Evolutionary conservation across 148 eudicot genomes (phyloP).

Genomic region (Nepenthes mirabilis): DNA sequence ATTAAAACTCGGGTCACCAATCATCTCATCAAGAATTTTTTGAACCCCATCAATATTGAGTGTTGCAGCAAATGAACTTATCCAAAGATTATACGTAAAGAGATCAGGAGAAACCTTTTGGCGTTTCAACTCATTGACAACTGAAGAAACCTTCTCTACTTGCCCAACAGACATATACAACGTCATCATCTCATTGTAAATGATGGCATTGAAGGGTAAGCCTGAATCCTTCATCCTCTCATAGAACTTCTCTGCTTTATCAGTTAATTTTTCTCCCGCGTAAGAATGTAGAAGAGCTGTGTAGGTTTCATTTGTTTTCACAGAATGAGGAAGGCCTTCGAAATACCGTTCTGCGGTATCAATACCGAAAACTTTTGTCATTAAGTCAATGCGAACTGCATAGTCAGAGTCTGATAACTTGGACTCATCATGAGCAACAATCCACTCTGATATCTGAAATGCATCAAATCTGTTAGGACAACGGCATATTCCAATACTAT

Average conservation of each 20-base stretch:
- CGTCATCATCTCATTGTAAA: constrained; percentile 93
- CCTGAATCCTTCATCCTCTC: constrained; percentile 47
- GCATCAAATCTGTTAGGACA: not conserved
- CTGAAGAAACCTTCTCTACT: constrained; percentile 67
- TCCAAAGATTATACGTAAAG: constrained; percentile 81
- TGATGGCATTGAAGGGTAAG: constrained; percentile 52
- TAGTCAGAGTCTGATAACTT: constrained; percentile 67
- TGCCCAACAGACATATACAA: constrained; percentile 83
- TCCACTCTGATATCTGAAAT: constrained; percentile 91
- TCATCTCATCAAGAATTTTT: constrained; percentile 65
- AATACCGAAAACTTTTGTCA: constrained; percentile 88
- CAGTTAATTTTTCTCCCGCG: constrained; percentile 50
- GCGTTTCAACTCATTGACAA: constrained; percentile 58
- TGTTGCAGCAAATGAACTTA: constrained; percentile 81
- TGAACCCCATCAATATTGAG: constrained; percentile 49
- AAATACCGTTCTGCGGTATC: constrained; percentile 93
- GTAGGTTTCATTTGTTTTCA: constrained; percentile 75
- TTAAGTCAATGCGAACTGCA: constrained; percentile 70
- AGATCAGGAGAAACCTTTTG: constrained; percentile 61
- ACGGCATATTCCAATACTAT: not conserved
- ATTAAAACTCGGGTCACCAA: constrained; percentile 27
- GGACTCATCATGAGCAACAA: constrained; percentile 58
- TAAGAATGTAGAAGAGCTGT: constrained; percentile 88
- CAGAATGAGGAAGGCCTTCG: constrained; percentile 50
- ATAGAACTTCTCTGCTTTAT: constrained; percentile 70